Base-by-base conservation (phyloP, 169 alveolate species). In the Plasmodium coatneyi region DNA sequence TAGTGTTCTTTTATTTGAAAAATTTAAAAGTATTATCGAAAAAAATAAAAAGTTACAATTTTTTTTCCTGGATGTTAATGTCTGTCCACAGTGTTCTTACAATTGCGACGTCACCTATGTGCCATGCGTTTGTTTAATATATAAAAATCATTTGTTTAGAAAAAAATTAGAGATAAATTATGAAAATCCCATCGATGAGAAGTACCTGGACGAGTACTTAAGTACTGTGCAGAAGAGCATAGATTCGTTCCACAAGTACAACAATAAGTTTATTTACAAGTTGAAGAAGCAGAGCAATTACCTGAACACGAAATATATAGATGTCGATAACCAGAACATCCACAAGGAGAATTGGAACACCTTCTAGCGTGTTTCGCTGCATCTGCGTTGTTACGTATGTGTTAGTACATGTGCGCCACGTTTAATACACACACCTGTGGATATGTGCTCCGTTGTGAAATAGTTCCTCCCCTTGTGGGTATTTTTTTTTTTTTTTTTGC, bases 341-440 rank as follows among this genome's bases (percentile, higher is more conserved):
- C 93, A 87, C 54, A 87, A 87, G 74, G 93, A 87, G 81, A 87
- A 87, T n/a, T 87, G 93, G 93, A 87, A 87, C 34, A 87, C 93
- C 19, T 87, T 56, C 49, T 87, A 87, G 49, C 41, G 49, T 14
- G 60, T 7, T 14, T 49, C 22, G 1, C 19, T 49, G 60, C 54
- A 41, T 41, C 34, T 41, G 32, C 30, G 71, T 30, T 16, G n/a
- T 7, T 41, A 28, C 30, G 70, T 79, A 79, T 41, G 56, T 28
- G 32, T 43, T 5, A 25, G 1, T 9, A 25, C 52, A 78, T 78
- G 43, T 74, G 32, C 46, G 32, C 28, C n/a, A 79, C 43, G 22
- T 22, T 22, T 16, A 71, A 76, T 32, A 5, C 32, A 60, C 32
- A 60, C 36, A 10, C 39, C 0, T 66, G 36, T 22, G 36, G 76